Evolutionary conservation across 2,329 filamentous ascomycete species (phyloP).

Genomic region (Ascochyta fabae): DNA sequence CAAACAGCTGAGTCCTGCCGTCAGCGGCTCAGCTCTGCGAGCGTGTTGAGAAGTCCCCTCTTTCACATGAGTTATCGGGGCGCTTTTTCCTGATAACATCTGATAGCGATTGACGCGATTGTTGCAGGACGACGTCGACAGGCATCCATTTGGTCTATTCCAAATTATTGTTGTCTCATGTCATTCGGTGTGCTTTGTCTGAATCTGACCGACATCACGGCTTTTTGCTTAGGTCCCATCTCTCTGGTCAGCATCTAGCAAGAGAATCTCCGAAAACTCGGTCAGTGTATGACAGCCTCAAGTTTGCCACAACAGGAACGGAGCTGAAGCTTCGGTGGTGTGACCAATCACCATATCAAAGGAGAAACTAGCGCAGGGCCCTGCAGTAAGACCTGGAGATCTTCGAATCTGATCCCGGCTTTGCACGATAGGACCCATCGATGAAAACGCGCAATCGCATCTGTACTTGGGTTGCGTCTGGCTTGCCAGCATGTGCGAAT

Average conservation of each 20-base stretch:
- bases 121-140: background rate
- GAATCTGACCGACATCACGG: background rate
- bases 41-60: slow-evolving; percentile 1
- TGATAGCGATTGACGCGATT: slow-evolving; percentile 1
- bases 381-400: slow-evolving; percentile 1
- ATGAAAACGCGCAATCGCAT: background rate
- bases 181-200: background rate
- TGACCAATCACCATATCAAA: slow-evolving; percentile 7
- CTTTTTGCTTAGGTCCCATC: background rate
- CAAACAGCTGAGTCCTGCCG: slow-evolving; percentile 4
- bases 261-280: slow-evolving; percentile 1
- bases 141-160: background rate
- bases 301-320: slow-evolving; percentile 18
- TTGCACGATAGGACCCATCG: slow-evolving; percentile 5
- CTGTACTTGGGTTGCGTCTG: too few relatives aligned
- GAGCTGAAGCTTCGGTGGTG: slow-evolving; percentile 4
- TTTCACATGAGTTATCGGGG: slow-evolving; percentile 12
- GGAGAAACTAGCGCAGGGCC: slow-evolving; percentile 3
- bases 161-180: background rate
- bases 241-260: background rate
- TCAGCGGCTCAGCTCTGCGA: slow-evolving; percentile 6
- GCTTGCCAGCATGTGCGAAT: background rate
- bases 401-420: slow-evolving; percentile 8
- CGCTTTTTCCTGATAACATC: slow-evolving; percentile 4
- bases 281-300: slow-evolving; percentile 11